Base-by-base conservation (phyloP, 306 rosid species). In the Cotoneaster glaucophyllus region DNA sequence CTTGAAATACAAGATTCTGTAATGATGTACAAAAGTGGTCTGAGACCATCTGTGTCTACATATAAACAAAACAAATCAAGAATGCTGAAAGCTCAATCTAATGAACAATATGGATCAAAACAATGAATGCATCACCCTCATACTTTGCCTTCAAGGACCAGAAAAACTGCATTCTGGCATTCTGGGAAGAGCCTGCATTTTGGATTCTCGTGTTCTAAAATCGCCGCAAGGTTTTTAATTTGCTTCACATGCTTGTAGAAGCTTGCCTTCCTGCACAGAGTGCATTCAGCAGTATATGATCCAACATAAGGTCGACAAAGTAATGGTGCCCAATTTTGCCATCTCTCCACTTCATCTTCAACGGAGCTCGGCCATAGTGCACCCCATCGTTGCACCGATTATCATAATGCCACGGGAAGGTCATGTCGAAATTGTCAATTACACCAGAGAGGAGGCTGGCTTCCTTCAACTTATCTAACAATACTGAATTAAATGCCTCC, bases 381-480 rank as follows among this genome's bases (percentile, higher is more conserved):
- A 93, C 96, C 4, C 98, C 98, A 59, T 93, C 98, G 0, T 84
- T 91, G 74, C 93, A 89, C 52, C 96, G 86, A 70, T 93, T 93
- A 82, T 91, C 90, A 73, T 70, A 93, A 82, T 93, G 98, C 98
- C 97, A 93, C 0, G 98, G 97, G 81, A 83, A 93, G 25, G 96
- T 93, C 84, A 93, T 86, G 53, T 93, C 98, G 25, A 93, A 93
- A 86, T 91, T 73, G 67, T 93, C 98, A 28, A 93, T 86, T 76
- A 93, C 92, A 10, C 97, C 96, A 1, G 85, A 77, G 22, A 88
- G 45, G 50, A 93, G 80, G 71, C 97, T 91, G 8, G 81, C 89
- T 77, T 73, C 56, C 85, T 75, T 91, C 77, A 93, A 74, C 76
- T 88, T 91, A 74, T 91, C 97, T 50, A 91, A 5, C 4, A 93